Evolutionary conservation across 2,329 filamentous ascomycete genomes (phyloP).

Genomic region (Curvularia verruculosa): DNA sequence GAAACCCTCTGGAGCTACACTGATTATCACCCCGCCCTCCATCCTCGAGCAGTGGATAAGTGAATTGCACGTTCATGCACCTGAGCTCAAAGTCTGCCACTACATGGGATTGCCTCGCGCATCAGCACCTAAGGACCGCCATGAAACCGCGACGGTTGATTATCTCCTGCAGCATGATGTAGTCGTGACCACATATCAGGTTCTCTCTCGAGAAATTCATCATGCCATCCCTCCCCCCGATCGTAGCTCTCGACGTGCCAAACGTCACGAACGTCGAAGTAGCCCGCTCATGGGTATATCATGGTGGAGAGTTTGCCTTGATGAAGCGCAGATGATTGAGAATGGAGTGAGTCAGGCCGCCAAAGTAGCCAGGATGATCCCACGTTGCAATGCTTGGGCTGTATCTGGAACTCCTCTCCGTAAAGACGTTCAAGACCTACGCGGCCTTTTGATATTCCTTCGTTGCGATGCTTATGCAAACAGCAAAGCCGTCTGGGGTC

Average conservation of each 20-base stretch:
- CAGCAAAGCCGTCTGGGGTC: slow-evolving; percentile 69
- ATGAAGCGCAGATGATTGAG: slow-evolving; percentile 91
- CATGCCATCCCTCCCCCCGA: slow-evolving; percentile 73
- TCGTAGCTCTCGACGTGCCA: slow-evolving; percentile 68
- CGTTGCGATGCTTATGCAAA: slow-evolving; percentile 77
- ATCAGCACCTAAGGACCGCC: slow-evolving; percentile 37
- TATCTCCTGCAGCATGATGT: slow-evolving; percentile 61
- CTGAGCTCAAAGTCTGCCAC: slow-evolving; percentile 60
- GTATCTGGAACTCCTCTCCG: slow-evolving; percentile 90
- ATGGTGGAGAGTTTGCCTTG: slow-evolving; percentile 83
- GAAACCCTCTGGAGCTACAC: slow-evolving; percentile 60
- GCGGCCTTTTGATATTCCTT: slow-evolving; percentile 81
- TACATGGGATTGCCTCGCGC: slow-evolving; percentile 59
- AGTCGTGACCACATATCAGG: slow-evolving; percentile 68
- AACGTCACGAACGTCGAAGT: slow-evolving; percentile 68
- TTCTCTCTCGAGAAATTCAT: slow-evolving; percentile 81
- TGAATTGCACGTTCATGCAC: slow-evolving; percentile 64
- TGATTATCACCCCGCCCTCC: slow-evolving; percentile 67
- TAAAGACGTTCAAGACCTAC: slow-evolving; percentile 77
- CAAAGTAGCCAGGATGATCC: slow-evolving; percentile 77
- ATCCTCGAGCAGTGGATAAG: slow-evolving; percentile 69
- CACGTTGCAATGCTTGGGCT: slow-evolving; percentile 86
- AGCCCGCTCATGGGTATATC: slow-evolving; percentile 80
- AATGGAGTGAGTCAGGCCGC: slow-evolving; percentile 85
- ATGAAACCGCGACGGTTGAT: slow-evolving; percentile 51